Conservation (phyloP, 2,329 filamentous ascomycete species). For the Clonostachys rosea region DNA sequence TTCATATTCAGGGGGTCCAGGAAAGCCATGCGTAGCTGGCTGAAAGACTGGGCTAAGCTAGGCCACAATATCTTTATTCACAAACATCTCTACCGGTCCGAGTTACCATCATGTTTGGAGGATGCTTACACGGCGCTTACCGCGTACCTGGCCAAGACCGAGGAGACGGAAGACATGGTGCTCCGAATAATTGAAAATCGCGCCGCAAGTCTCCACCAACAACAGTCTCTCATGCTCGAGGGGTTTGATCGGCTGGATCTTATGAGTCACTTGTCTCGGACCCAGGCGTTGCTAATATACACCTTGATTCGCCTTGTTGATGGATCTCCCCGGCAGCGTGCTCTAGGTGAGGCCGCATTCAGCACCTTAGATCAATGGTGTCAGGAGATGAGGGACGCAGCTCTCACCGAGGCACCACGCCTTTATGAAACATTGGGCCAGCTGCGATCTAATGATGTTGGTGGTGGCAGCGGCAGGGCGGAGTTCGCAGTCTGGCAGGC, state of each 20-base stretch:
- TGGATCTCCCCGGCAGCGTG: constrained; percentile 10
- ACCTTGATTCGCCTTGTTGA: constrained; percentile 14
- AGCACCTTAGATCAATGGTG: constrained; percentile 8
- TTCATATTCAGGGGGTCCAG: no score
- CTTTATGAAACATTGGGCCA: not conserved
- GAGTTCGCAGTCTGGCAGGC: constrained; percentile 12
- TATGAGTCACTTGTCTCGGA: constrained; percentile 9
- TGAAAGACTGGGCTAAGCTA: constrained; percentile 9
- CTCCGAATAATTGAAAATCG: constrained; percentile 11
- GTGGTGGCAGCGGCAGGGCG: no score
- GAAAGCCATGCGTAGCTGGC: constrained; percentile 5
- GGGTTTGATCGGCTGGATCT: constrained; percentile 9
- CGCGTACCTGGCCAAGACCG: constrained; percentile 12
- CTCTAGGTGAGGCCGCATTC: constrained; percentile 10
- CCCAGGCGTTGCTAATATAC: constrained; percentile 13
- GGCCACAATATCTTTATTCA: constrained; percentile 14
- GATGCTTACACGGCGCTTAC: constrained; percentile 12
- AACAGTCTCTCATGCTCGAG: constrained; percentile 4
- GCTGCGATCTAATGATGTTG: no score
- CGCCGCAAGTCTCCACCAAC: not conserved
- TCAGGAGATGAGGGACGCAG: constrained; percentile 2
- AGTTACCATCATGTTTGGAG: constrained; percentile 7
- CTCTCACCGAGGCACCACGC: not conserved
- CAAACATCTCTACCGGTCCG: constrained; percentile 9
- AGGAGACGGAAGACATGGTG: constrained; percentile 10